A percentile compares a stretch with the other conserved stretches of the same genome.
Evolutionary conservation across 371 early-diverging fungal genomes (phyloP).

Genomic region (Cokeromyces recurvatus): DNA sequence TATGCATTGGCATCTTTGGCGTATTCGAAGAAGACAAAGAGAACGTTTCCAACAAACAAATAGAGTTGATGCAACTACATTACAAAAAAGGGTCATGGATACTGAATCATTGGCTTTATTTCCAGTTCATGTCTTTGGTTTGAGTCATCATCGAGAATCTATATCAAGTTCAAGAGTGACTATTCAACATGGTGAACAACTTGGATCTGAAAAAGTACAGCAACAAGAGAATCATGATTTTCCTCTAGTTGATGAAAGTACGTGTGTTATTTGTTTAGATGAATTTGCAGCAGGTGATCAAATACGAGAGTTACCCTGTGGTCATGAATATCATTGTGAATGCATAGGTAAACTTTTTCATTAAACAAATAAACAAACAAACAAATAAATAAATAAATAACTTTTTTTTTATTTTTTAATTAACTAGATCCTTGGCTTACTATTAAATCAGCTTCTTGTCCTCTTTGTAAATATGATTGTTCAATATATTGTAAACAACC

Average conservation of each 20-base stretch:
- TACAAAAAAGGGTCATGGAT: constrained; percentile 25
- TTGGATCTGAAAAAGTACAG: background rate
- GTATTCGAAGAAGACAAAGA: constrained; percentile 39
- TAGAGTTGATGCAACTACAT: background rate
- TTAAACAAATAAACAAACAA: too few relatives aligned
- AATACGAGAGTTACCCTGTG: constrained; percentile 67
- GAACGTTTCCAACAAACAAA: constrained; percentile 1
- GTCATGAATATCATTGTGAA: constrained; percentile 76
- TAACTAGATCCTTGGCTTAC: constrained; percentile 53
- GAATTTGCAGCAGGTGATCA: constrained; percentile 60
- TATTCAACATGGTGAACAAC: background rate
- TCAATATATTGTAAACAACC: constrained; percentile 4
- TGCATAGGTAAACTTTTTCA: constrained; percentile 63
- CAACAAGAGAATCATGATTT: background rate
- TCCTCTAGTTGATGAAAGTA: constrained; percentile 4
- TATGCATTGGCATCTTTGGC: constrained; percentile 50
- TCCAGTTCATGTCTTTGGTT: background rate
- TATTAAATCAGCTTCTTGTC: constrained; percentile 48
- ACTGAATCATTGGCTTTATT: constrained; percentile 25
- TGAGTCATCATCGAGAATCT: too few relatives aligned
- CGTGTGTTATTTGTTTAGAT: constrained; percentile 81
- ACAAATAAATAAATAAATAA: too few relatives aligned
- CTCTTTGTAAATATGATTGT: constrained; percentile 54
- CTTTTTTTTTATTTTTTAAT: background rate
- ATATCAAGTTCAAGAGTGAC: too few relatives aligned